Percentiles rank a stretch among this genome's conserved stretches.
phyloP scores from a whole-genome alignment of 805 yeast species.

The Zygotorulaspora florentina region DNA sequence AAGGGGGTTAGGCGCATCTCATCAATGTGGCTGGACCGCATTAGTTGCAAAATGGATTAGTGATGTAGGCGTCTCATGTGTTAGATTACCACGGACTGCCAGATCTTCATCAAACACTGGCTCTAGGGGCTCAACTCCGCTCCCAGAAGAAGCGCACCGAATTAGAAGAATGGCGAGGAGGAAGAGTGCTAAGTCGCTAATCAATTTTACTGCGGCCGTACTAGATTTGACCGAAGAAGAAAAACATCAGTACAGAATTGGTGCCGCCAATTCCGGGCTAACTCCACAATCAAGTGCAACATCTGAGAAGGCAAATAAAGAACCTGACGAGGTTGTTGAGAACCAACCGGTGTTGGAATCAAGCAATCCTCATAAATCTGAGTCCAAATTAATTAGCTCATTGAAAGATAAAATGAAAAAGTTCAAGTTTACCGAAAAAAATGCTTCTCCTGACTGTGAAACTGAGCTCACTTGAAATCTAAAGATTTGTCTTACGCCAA shows the following conservation, averaged over 20 bases:
- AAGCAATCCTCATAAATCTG: slow-evolving; percentile 11
- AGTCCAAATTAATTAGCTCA: slow-evolving; percentile 16
- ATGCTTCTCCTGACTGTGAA: slow-evolving; percentile 5
- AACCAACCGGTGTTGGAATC: slow-evolving; percentile 10
- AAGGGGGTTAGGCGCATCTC: slow-evolving; percentile 87
- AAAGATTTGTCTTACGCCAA: background rate
- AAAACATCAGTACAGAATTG: slow-evolving; percentile 27
- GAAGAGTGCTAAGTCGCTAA: slow-evolving; percentile 67
- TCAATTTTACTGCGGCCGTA: slow-evolving; percentile 62
- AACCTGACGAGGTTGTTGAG: slow-evolving; percentile 9
- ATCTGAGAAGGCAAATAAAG: slow-evolving; percentile 8
- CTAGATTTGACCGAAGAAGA: slow-evolving; percentile 68
- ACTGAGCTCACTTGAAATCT: slow-evolving; percentile 3
- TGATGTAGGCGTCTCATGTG: slow-evolving; percentile 69
- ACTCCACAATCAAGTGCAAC: slow-evolving; percentile 26
- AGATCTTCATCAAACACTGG: slow-evolving; percentile 26
- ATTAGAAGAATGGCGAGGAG: slow-evolving; percentile 58
- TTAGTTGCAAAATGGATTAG: slow-evolving; percentile 88
- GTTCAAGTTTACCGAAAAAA: slow-evolving; percentile 10
- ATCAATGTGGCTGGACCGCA: slow-evolving; percentile 97
- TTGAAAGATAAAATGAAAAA: slow-evolving; percentile 20
- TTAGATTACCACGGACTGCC: slow-evolving; percentile 29
- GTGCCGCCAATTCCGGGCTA: slow-evolving; percentile 20
- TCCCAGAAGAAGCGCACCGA: slow-evolving; percentile 17
- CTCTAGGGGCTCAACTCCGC: slow-evolving; percentile 9